Evolutionary conservation across 2,329 filamentous ascomycete genomes (phyloP), one percentile per base, ranked within the genome.

Genomic region (Stromatinia cepivora): DNA sequence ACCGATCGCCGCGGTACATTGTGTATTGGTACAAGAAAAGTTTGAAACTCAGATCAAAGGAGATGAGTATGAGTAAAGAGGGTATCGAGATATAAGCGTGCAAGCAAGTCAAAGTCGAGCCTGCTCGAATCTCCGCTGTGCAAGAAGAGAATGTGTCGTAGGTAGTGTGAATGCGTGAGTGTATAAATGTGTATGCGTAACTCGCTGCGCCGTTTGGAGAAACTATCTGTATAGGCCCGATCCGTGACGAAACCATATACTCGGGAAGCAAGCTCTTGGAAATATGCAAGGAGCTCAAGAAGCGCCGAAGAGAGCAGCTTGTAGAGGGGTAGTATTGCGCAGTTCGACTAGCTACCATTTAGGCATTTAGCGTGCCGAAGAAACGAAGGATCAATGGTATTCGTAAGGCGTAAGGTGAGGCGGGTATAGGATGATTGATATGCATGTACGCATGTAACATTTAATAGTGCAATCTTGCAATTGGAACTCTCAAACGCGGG

Each of bases 61-160:
- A 25, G 22, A 22, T 39, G 56, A 39, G 36, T 52, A 13, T 57
- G 58, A 48, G 58, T 28, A 61, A 58, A 56, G 22, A 66, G 63
- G 63, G 52, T 66, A 66, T 66, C 39, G 63, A 66, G 63, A 66
- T 42, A 65, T 10, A 22, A 54, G 36, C 36, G 22, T 31, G 45
- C 50, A 57, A 45, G 52, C 63, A 57, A 34, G 25, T n/a, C 31
- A 57, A 57, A 34, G 36, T 63, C 53, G 63, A 66, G 63, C 63
- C 50, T n/a, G 63, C 63, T 66, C 50, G 50, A 57, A 57, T 66
- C 50, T 66, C 50, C n/a, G 63, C 36, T 15, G n/a, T 25, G 50
- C 52, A 25, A 42, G 63, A 66, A 66, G 52, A n/a, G 46, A 63
- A 52, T 28, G 39, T 42, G n/a, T 28, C 7, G 45, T 36, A 25